A percentile compares a stretch with the other conserved stretches of the same genome.
phyloP scores from a whole-genome alignment of 805 yeast species.

The Yarrowia sp. region DNA sequence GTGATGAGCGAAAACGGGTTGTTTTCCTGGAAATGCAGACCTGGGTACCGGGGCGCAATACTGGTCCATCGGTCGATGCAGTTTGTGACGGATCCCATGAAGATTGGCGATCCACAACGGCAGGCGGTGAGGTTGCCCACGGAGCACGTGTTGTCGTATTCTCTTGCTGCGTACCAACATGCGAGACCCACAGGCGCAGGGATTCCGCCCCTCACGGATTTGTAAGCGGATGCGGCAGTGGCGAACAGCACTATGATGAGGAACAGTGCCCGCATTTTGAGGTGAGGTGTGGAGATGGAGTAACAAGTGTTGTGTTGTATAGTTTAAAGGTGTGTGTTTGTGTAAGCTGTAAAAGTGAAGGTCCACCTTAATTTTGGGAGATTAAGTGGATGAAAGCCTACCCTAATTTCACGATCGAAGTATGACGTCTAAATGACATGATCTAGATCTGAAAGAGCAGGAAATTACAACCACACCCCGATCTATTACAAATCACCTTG shows the following conservation, averaged over 20 bases:
- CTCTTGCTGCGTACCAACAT: conserved; percentile 35
- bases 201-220: conserved; percentile 30
- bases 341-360: neutral
- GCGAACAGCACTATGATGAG: neutral
- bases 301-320: neutral
- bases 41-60: conserved; percentile 13
- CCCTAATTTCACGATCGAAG: no score
- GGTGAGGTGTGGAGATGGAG: neutral
- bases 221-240: conserved; percentile 24
- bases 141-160: conserved; percentile 32
- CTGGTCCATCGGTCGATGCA: conserved; percentile 31
- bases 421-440: no score
- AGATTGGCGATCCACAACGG: conserved; percentile 22
- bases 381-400: no score
- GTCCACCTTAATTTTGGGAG: no score
- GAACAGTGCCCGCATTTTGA: conserved; percentile 1
- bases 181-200: conserved; percentile 23
- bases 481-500: no score
- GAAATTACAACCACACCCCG: no score
- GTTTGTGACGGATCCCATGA: conserved; percentile 28
- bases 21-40: conserved; percentile 24
- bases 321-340: neutral
- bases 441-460: no score
- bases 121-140: conserved; percentile 25
- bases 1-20: conserved; percentile 32